phyloP scores from a whole-genome alignment of 2,329 filamentous ascomycete genomes.

The Pseudopyrenochaeta lycopersici region DNA sequence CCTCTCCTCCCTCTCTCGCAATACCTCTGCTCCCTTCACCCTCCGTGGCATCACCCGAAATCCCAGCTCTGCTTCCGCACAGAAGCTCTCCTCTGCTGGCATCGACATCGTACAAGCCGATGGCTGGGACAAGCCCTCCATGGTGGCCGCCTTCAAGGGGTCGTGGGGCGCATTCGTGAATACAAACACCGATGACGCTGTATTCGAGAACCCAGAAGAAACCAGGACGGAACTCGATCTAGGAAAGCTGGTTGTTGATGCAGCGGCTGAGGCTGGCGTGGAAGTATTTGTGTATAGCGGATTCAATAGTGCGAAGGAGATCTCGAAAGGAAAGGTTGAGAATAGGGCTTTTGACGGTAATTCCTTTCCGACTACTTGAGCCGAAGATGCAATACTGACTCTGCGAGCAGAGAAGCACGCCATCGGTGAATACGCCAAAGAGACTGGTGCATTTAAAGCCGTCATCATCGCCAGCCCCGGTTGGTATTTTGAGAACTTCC shows the following conservation, averaged over 20 bases:
- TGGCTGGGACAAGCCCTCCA: constrained; percentile 28
- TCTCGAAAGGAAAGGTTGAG: constrained; percentile 19
- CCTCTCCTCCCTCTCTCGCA: constrained; percentile 45
- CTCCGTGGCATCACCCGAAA: constrained; percentile 68
- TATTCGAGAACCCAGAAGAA: constrained; percentile 22
- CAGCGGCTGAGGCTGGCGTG: constrained; percentile 20
- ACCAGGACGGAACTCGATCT: constrained; percentile 25
- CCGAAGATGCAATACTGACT: not conserved
- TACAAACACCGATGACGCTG: constrained; percentile 28
- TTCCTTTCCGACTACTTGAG: not conserved
- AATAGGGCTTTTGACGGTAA: constrained; percentile 27
- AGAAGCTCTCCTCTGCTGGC: constrained; percentile 49
- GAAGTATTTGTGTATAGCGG: constrained; percentile 29
- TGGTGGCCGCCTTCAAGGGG: constrained; percentile 28
- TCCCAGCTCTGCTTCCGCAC: constrained; percentile 56
- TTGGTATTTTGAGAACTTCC: constrained; percentile 57
- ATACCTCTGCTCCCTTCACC: constrained; percentile 44
- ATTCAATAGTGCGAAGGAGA: constrained; percentile 21
- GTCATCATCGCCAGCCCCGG: constrained; percentile 50
- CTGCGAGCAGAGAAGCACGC: constrained; percentile 47
- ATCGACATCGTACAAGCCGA: constrained; percentile 28
- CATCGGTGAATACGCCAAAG: constrained; percentile 51
- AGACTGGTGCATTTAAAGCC: constrained; percentile 43
- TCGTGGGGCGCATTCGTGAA: constrained; percentile 33
- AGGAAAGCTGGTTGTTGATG: constrained; percentile 26